Conservation (phyloP, 2,329 filamentous ascomycete species). For the Penicillium sumatraense region DNA sequence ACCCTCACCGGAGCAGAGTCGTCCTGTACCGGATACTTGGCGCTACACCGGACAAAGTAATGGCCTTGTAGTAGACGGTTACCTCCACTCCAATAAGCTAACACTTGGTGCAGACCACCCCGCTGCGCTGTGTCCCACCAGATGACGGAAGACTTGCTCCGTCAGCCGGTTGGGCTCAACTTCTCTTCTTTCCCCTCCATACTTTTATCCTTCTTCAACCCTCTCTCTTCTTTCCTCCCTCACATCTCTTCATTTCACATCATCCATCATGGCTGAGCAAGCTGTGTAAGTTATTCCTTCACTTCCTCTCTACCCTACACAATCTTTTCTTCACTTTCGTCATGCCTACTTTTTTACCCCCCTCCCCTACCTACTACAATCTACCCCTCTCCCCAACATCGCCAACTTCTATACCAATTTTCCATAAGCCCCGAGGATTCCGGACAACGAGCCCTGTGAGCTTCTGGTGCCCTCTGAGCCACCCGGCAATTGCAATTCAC, state of each 20-base stretch:
- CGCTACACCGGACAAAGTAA: slow-evolving; percentile 24
- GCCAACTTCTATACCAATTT: not conserved
- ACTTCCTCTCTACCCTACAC: not conserved
- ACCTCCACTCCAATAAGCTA: slow-evolving; percentile 1
- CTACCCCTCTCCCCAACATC: slow-evolving; percentile 9
- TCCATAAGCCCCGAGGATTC: not conserved
- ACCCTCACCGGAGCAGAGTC: slow-evolving; percentile 39
- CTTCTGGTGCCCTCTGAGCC: not conserved
- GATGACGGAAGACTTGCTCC: slow-evolving; percentile 43
- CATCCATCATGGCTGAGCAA: slow-evolving; percentile 47
- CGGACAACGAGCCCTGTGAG: not conserved
- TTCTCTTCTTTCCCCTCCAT: slow-evolving; percentile 29
- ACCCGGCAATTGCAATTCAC: not conserved
- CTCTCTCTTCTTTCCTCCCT: slow-evolving; percentile 24
- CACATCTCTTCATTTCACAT: slow-evolving; percentile 18
- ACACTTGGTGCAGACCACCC: slow-evolving; percentile 4
- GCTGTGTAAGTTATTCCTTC: slow-evolving; percentile 47
- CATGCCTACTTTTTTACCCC: not conserved
- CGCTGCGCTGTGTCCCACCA: slow-evolving; percentile 32
- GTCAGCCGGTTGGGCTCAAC: slow-evolving; percentile 33
- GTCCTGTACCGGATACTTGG: slow-evolving; percentile 36
- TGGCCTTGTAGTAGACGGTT: slow-evolving; percentile 11
- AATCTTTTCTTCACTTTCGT: not conserved
- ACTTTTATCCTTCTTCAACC: slow-evolving; percentile 27
- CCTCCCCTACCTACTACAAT: slow-evolving; percentile 10